Conservation (phyloP, 2,329 filamentous ascomycete species). For the Xylaria sp. region DNA sequence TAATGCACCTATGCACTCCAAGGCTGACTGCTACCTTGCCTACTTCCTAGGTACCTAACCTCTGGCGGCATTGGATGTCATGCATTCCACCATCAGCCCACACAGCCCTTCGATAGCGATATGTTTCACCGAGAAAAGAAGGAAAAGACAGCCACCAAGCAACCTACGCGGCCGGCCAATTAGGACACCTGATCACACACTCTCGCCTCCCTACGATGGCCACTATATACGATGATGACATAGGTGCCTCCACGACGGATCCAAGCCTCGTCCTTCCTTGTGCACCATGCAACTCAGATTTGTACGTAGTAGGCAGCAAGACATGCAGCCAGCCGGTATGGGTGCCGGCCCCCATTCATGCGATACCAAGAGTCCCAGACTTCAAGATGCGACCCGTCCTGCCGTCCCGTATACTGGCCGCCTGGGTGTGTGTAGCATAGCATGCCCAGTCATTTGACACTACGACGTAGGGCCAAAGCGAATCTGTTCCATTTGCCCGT, state of each 20-base stretch:
- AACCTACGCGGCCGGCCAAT: constrained; percentile 17
- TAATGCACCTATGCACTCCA: too few species aligned
- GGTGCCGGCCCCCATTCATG: constrained; percentile 14
- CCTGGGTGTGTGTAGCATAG: constrained; percentile 8
- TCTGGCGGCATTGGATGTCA: too few species aligned
- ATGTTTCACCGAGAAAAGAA: constrained; percentile 18
- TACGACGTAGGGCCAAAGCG: too few species aligned
- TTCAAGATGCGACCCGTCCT: constrained; percentile 25
- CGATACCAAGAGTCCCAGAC: constrained; percentile 16
- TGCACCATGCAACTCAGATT: constrained; percentile 12
- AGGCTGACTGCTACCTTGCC: too few species aligned
- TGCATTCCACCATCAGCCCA: too few species aligned
- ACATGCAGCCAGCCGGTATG: background rate
- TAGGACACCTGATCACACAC: constrained; percentile 7
- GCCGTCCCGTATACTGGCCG: too few species aligned
- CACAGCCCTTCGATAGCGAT: background rate
- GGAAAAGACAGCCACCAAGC: constrained; percentile 9
- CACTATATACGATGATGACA: constrained; percentile 19
- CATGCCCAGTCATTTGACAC: too few species aligned
- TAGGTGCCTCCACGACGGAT: constrained; percentile 18
- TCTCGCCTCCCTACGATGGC: constrained; percentile 14
- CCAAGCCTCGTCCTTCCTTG: constrained; percentile 15
- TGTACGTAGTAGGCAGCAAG: background rate
- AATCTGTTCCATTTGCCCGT: too few species aligned
- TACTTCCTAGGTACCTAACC: too few species aligned